Conservation (phyloP, 2,329 filamentous ascomycete genomes). For the Alternaria burnsii region DNA sequence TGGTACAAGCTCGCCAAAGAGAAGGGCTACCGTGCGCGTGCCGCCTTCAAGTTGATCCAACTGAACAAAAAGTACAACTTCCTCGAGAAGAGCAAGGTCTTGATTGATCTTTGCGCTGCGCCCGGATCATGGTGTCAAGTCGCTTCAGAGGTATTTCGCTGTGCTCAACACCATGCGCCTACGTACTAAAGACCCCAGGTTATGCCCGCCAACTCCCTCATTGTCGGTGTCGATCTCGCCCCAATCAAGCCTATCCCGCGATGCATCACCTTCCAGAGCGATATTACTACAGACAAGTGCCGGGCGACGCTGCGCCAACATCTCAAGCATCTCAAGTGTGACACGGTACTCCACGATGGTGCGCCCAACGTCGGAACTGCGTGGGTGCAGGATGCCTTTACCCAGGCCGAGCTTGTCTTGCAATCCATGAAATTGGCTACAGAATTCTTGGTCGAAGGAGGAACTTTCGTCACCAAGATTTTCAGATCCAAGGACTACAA, state of each 20-base stretch:
- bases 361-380: constrained; percentile 97
- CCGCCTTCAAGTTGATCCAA: constrained; percentile 97
- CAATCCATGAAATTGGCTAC: constrained; percentile 93
- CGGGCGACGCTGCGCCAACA: constrained; percentile 87
- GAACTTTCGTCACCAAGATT: constrained; percentile 96
- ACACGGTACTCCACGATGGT: constrained; percentile 94
- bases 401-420: constrained; percentile 90
- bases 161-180: not conserved
- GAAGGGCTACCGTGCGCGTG: constrained; percentile 94
- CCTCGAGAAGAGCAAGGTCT: constrained; percentile 93
- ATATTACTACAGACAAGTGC: constrained; percentile 97
- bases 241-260: constrained; percentile 96
- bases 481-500: constrained; percentile 98
- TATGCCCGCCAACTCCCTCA: constrained; percentile 89
- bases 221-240: constrained; percentile 91
- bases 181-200: constrained; percentile 53
- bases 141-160: constrained; percentile 75
- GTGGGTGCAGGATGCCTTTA: constrained; percentile 98
- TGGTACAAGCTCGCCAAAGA: constrained; percentile 99
- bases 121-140: constrained; percentile 74
- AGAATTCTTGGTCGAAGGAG: constrained; percentile 80
- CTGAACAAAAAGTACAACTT: constrained; percentile 99
- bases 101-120: constrained; percentile 96
- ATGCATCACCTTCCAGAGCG: constrained; percentile 94
- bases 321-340: constrained; percentile 94